Percentiles rank a stretch among this genome's conserved stretches.
phyloP scores from a whole-genome alignment of 441 rosid genomes.

The Adansonia rubrostipa region DNA sequence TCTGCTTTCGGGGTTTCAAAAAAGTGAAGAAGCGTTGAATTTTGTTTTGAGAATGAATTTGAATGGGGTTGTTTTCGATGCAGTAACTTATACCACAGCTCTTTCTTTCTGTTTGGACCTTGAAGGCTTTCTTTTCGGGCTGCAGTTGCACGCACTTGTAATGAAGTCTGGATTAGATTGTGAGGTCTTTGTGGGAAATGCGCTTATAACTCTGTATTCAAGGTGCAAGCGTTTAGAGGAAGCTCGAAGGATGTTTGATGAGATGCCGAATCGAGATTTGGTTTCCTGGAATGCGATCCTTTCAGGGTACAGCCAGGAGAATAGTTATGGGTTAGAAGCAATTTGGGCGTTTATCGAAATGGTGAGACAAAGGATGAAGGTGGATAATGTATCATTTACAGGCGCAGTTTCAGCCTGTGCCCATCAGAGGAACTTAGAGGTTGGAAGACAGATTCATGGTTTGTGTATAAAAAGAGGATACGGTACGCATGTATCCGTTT shows the following conservation, averaged over 20 bases:
- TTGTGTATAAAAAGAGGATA: slow-evolving; percentile 68
- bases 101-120: slow-evolving; percentile 63
- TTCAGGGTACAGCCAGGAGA: slow-evolving; percentile 77
- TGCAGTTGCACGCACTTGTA: slow-evolving; percentile 64
- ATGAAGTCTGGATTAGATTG: slow-evolving; percentile 60
- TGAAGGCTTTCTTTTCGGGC: slow-evolving; percentile 62
- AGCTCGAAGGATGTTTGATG: slow-evolving; percentile 68
- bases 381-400: slow-evolving; percentile 81
- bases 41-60: slow-evolving; percentile 62
- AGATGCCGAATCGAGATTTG: slow-evolving; percentile 61
- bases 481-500: slow-evolving; percentile 57
- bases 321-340: slow-evolving; percentile 56
- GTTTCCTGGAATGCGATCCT: slow-evolving; percentile 88
- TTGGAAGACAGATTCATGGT: slow-evolving; percentile 78
- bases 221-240: slow-evolving; percentile 55
- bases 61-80: slow-evolving; percentile 59
- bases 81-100: slow-evolving; percentile 61
- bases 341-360: slow-evolving; percentile 55
- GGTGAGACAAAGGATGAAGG: slow-evolving; percentile 59
- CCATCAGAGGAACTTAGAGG: slow-evolving; percentile 56
- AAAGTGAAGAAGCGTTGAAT: slow-evolving; percentile 51
- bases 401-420: slow-evolving; percentile 78
- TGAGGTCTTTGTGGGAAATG: slow-evolving; percentile 74
- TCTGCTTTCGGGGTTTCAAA: slow-evolving; percentile 70
- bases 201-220: slow-evolving; percentile 71